Percentiles rank a stretch among this genome's conserved stretches.
Conservation (phyloP, 768 basidiomycete species). For the Phlegmacium glaucopus region DNA sequence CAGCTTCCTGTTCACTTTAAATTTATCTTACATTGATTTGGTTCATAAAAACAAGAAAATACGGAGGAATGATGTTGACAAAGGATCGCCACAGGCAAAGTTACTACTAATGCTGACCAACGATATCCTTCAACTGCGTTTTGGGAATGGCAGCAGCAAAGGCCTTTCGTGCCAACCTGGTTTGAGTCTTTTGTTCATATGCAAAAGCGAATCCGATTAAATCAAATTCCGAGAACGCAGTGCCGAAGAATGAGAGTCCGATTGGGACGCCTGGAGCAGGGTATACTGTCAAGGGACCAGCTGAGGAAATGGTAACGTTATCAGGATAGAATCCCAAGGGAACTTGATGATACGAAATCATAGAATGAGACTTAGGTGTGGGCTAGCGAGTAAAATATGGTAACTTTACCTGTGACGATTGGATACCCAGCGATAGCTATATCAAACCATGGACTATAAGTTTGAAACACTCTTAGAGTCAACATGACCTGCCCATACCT, state of each 20-base stretch:
- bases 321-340: constrained; percentile 60
- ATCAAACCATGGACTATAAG: constrained; percentile 9
- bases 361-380: background rate
- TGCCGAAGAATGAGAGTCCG: constrained; percentile 59
- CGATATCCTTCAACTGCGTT: constrained; percentile 41
- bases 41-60: too few relatives aligned
- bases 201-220: constrained; percentile 60
- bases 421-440: constrained; percentile 64
- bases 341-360: constrained; percentile 29
- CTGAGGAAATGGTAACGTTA: constrained; percentile 34
- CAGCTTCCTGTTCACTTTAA: too few relatives aligned
- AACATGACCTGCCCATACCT: constrained; percentile 18
- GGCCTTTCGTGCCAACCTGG: constrained; percentile 44
- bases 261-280: constrained; percentile 58
- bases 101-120: constrained; percentile 15
- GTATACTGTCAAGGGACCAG: constrained; percentile 41
- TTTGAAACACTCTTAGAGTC: background rate
- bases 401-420: constrained; percentile 55
- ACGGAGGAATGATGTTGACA: too few relatives aligned
- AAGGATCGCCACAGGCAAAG: background rate
- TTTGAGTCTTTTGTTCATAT: constrained; percentile 62
- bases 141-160: constrained; percentile 52
- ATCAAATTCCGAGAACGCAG: constrained; percentile 56
- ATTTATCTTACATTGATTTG: too few relatives aligned
- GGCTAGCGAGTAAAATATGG: background rate